phyloP scores from a whole-genome alignment of 805 yeast species.

The Monosporozyma unispora region DNA sequence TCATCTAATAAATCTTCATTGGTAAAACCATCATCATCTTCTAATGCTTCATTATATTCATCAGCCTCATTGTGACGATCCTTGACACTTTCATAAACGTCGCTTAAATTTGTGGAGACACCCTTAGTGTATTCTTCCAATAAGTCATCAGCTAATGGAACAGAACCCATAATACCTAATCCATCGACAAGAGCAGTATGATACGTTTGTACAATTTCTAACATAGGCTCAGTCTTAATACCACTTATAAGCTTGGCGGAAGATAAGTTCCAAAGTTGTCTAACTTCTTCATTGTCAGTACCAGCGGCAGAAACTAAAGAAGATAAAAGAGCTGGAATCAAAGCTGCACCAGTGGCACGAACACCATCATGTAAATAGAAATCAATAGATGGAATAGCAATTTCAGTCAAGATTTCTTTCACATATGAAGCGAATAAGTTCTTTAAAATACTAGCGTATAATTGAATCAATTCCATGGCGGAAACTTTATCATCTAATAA shows the following conservation, averaged over 20 bases:
- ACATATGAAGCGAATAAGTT: conserved; percentile 80
- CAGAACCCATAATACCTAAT: conserved; percentile 57
- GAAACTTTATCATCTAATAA: conserved; percentile 87
- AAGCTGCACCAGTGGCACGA: conserved; percentile 78
- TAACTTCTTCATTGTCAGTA: conserved; percentile 46
- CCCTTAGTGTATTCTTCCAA: conserved; percentile 49
- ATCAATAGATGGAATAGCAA: conserved; percentile 80
- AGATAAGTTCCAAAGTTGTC: conserved; percentile 63
- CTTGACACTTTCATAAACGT: conserved; percentile 60
- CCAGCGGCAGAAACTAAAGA: conserved; percentile 47
- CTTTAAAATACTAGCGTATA: conserved; percentile 77
- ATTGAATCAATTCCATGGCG: conserved; percentile 80
- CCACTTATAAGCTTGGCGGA: conserved; percentile 59
- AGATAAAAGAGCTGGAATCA: conserved; percentile 67
- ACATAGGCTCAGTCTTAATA: conserved; percentile 68
- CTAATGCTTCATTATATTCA: conserved; percentile 80
- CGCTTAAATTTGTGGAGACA: conserved; percentile 51
- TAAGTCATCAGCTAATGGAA: conserved; percentile 47
- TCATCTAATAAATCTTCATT: conserved; percentile 89
- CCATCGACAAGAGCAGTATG: conserved; percentile 64
- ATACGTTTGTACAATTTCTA: conserved; percentile 72
- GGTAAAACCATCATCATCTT: conserved; percentile 74
- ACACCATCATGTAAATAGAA: conserved; percentile 93
- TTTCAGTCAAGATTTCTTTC: conserved; percentile 62
- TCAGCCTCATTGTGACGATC: conserved; percentile 70